A percentile compares a stretch with the other conserved stretches of the same genome.
phyloP scores from a whole-genome alignment of 306 rosid genomes.

The Cicer pinnatifidum region DNA sequence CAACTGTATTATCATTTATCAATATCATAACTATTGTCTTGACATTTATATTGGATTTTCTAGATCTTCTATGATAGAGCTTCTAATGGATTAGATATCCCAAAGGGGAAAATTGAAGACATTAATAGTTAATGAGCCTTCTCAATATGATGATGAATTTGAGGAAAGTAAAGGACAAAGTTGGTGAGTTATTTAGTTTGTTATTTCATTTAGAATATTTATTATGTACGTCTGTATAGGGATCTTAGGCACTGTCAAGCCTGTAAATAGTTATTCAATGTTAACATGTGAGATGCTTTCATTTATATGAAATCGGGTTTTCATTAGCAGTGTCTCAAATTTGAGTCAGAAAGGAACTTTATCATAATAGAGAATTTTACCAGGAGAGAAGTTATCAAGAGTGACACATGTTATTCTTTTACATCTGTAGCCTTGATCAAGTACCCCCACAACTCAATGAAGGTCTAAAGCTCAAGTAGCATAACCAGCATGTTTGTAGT shows the following conservation, averaged over 20 bases:
- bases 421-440: not conserved
- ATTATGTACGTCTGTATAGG: too few species aligned
- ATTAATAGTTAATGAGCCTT: not conserved
- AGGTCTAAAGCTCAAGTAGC: constrained; percentile 1
- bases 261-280: not conserved
- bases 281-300: not conserved
- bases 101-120: not conserved
- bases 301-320: too few species aligned
- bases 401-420: not conserved
- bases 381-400: not conserved
- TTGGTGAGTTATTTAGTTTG: not conserved
- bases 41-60: not conserved
- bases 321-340: not conserved
- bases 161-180: not conserved
- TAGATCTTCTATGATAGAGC: not conserved
- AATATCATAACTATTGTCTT: constrained; percentile 1
- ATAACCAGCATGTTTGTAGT: not conserved
- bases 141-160: not conserved
- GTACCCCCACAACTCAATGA: not conserved
- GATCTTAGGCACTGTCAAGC: too few species aligned
- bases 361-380: not conserved
- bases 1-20: constrained; percentile 5
- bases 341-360: not conserved
- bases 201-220: too few species aligned
- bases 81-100: not conserved